Percentiles rank a stretch among this genome's conserved stretches.
Evolutionary conservation across 352 stramenopile genomes (phyloP).

Genomic region (Pythium myriotylum): DNA sequence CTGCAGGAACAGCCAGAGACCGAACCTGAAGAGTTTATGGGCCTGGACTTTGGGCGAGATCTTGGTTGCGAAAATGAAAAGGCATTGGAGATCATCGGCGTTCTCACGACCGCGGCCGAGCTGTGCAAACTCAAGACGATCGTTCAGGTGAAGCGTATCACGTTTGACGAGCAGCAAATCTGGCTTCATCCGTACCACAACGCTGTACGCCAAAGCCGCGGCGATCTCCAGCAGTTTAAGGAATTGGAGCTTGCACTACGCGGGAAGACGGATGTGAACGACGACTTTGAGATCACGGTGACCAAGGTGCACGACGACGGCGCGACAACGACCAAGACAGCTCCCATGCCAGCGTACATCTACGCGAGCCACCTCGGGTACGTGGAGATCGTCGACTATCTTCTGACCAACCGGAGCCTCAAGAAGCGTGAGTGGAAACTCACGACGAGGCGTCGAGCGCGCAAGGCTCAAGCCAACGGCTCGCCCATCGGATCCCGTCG

Average conservation of each 20-base stretch:
- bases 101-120: neutral
- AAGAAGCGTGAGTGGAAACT: conserved; percentile 10
- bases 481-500: neutral
- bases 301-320: conserved; percentile 9
- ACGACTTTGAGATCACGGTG: conserved; percentile 8
- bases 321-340: conserved; percentile 3
- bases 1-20: neutral
- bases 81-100: conserved; percentile 1
- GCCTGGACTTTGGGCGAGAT: neutral
- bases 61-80: conserved; percentile 1
- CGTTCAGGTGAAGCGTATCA: conserved; percentile 6
- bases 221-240: conserved; percentile 10
- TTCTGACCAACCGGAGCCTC: conserved; percentile 8
- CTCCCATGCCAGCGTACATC: conserved; percentile 10
- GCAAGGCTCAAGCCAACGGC: neutral
- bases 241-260: neutral
- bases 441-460: conserved; percentile 14
- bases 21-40: neutral
- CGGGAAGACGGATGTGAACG: conserved; percentile 9
- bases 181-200: conserved; percentile 12
- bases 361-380: conserved; percentile 16
- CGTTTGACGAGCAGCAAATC: conserved; percentile 14
- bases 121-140: neutral
- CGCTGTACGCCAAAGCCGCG: conserved; percentile 12
- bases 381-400: conserved; percentile 13